Conservation (phyloP, 148 eudicot genomes). For the Rhododendron griersonianum region DNA sequence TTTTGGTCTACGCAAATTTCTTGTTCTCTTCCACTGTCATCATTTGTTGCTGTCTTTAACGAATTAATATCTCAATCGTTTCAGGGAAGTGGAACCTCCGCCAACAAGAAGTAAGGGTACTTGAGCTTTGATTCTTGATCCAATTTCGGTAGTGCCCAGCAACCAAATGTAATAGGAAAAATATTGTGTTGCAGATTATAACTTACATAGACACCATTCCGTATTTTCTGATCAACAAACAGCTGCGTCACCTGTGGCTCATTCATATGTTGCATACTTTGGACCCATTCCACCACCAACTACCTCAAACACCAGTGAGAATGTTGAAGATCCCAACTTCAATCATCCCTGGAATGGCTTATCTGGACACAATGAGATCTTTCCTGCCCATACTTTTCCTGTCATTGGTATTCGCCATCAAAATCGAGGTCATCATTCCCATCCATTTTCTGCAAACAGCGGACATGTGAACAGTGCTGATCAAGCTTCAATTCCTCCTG, state of each 20-base stretch:
- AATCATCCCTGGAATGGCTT: conserved; percentile 18
- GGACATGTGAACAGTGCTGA: conserved; percentile 13
- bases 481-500: conserved; percentile 18
- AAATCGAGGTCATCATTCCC: conserved; percentile 22
- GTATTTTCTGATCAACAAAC: conserved; percentile 22
- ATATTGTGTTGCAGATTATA: conserved; percentile 22
- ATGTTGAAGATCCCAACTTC: conserved; percentile 20
- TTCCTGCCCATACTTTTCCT: conserved; percentile 16
- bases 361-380: conserved; percentile 20
- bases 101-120: conserved; percentile 21
- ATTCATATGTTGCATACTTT: conserved; percentile 21
- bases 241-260: conserved; percentile 21
- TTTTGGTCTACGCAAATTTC: background rate
- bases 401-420: conserved; percentile 15
- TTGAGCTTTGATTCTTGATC: background rate
- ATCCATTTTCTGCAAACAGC: conserved; percentile 16
- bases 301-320: conserved; percentile 23
- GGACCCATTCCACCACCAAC: conserved; percentile 17
- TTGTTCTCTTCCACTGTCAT: background rate
- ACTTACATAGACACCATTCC: conserved; percentile 21
- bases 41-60: conserved; percentile 13
- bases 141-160: background rate
- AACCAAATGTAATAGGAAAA: conserved; percentile 2
- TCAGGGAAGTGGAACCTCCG: conserved; percentile 31
- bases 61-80: conserved; percentile 3